Evolutionary conservation across 352 stramenopile genomes (phyloP), one percentile per base, ranked within the genome.

Genomic region (Globisporangium paddicum): DNA sequence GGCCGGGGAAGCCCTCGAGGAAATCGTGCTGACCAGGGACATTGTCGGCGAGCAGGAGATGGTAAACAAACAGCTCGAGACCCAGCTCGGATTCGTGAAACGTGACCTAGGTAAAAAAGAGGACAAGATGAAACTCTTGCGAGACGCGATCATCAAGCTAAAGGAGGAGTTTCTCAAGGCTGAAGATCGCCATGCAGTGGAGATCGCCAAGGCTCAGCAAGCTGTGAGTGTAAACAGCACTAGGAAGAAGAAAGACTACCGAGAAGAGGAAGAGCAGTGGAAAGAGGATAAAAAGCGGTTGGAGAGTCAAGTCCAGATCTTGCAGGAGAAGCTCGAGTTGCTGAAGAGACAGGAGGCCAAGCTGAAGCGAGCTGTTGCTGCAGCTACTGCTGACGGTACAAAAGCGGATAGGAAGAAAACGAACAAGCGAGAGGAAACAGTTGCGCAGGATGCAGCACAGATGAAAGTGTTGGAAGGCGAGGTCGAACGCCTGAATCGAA

Each of bases 101-200:
- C 62, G 67, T 18, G 76, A 91, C 4, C 34, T 82, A 11, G 37
- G 21, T 4, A 75, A 69, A 19, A 88, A 87, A 21, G 80, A 88
- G 23, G 68, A 79, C 13, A 90, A 89, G 40, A 71, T 93, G 41
- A 69, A 82, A 55, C 49, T 87, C 25, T 53, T 93, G 37, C 73
- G 86, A 8, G 82, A 91, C 23, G 87, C 87, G 3, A 81, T 97
- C 42, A 82, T 96, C 28, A 79, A 83, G 48, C 63, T 97, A 5
- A 97, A 96, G 60, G 81, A 96, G 52, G 89, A 96, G 58, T 96
- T 96, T 50, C 44, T 96, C 4, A 91, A 94, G 54, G 82, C 76
- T 1, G 82, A 96, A 61, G 81, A 96, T 64, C 68, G 78, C 0
- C 78, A 91, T 50, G 86, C 82, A n/a, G 69, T 90, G 28, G 82